phyloP scores from a whole-genome alignment of 2,329 filamentous ascomycete species.

The Lanzia echinophila region DNA sequence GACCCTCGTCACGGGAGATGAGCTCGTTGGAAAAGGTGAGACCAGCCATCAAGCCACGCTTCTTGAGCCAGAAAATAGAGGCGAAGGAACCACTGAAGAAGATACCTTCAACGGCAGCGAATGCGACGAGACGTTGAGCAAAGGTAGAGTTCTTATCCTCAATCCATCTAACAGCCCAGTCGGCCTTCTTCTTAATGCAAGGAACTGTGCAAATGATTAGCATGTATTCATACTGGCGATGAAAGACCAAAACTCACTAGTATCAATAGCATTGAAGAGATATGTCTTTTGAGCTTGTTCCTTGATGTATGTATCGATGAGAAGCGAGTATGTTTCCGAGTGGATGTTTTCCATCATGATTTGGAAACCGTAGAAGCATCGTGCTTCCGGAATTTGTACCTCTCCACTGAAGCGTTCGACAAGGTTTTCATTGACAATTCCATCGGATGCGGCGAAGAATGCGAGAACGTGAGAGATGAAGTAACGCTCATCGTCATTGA shows the following conservation, averaged over 20 bases:
- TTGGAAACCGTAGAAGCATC: conserved; percentile 99
- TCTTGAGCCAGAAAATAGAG: conserved; percentile 99
- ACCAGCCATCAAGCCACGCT: conserved; percentile 97
- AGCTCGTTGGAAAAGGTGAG: conserved; percentile 99
- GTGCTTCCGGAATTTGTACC: conserved; percentile 94
- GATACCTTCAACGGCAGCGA: conserved; percentile 97
- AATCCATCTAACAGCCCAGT: conserved; percentile 97
- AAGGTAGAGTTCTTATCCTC: conserved; percentile 89
- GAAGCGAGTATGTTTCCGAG: conserved; percentile 97
- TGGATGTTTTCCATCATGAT: conserved; percentile 99
- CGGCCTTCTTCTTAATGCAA: conserved; percentile 96
- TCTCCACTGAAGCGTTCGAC: conserved; percentile 96
- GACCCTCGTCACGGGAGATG: conserved; percentile 97
- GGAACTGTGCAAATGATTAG: conserved; percentile 55
- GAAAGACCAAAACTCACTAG: conserved; percentile 54
- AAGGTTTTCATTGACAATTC: conserved; percentile 99
- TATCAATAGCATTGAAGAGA: conserved; percentile 98
- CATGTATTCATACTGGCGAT: background rate
- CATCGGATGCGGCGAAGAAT: conserved; percentile 98
- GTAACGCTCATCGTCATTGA: conserved; percentile 95
- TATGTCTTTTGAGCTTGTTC: conserved; percentile 89
- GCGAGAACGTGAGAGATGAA: conserved; percentile 98
- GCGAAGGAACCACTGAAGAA: conserved; percentile 99
- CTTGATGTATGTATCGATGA: conserved; percentile 99
- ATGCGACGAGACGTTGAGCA: conserved; percentile 89